Evolutionary conservation across 2,329 filamentous ascomycete species (phyloP), one percentile per base, ranked within the genome.

Genomic region (Neospermospora avenae): DNA sequence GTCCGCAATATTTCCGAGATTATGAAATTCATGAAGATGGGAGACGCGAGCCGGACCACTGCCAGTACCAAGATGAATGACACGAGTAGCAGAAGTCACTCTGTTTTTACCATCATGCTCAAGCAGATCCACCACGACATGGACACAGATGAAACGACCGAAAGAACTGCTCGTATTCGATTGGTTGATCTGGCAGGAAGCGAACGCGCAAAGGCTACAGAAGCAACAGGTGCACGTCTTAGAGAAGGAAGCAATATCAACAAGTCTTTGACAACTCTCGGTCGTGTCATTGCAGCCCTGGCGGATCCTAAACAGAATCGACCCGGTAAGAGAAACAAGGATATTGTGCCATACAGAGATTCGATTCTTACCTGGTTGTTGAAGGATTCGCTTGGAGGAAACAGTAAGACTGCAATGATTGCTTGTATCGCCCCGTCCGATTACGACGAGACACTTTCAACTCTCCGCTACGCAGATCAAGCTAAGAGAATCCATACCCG

Each of bases 61-160:
- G 95, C 95, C 14, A 92, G 90, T 72, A 99, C 95, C 61, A 98
- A 97, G 78, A 99, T 99, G 95, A 99, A 99, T 76, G 95, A 99
- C 75, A 98, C 93, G 2, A 96, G 91, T 57, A 96, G 91, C 64
- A 90, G 95, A 74, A 96, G 92, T 65, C 95, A 99, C 72, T 92
- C 95, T 7, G 95, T 99, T 60, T 99, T 99, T 75, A 99, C 95
- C 28, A 95, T 99, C 69, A 95, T 96, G 78, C 82, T 99, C 60
- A 97, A 96, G 77, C 95, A 98, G 75, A 99, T 99, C 66, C 93
- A 97, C 72, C 93, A 98, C 76, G 93, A 97, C 69, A 88, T 97
- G 77, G 89, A 92, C 56, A 96, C 92, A n/a, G 95, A 99, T 74
- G 93, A 96, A 77, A 98, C 93, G 1, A 98, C 96, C 14, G 95